Conservation (phyloP, 768 basidiomycete species). For the Termitomyces sp. region DNA sequence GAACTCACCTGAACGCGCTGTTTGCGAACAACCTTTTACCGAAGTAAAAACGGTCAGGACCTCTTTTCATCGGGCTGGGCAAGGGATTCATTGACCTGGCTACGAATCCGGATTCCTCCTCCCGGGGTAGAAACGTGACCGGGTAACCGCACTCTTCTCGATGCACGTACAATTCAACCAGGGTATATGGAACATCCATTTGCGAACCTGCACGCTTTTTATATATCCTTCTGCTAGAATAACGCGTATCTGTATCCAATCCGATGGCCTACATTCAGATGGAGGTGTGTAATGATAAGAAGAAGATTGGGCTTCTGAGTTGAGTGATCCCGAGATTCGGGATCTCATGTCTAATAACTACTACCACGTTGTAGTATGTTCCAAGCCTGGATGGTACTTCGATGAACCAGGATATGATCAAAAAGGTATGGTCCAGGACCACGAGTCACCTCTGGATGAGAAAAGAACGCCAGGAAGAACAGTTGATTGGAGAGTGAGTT, state of each 20-base stretch:
- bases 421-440: background rate
- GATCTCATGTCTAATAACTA: background rate
- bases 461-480: background rate
- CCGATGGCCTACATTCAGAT: background rate
- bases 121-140: background rate
- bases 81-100: background rate
- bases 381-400: background rate
- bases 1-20: background rate
- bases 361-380: background rate
- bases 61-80: no score
- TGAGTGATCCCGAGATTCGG: background rate
- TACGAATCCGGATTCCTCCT: background rate
- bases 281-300: background rate
- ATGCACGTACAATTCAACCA: background rate
- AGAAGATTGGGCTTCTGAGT: background rate
- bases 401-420: background rate
- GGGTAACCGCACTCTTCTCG: background rate
- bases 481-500: conserved; percentile 1
- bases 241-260: background rate
- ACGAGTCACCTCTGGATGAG: background rate
- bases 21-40: no score
- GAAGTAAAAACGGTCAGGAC: background rate
- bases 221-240: background rate
- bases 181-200: background rate
- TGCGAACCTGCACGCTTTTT: background rate